Percentiles rank a stretch among this genome's conserved stretches.
Evolutionary conservation across 345 rosid species (phyloP).

Genomic region (Salix viminalis): DNA sequence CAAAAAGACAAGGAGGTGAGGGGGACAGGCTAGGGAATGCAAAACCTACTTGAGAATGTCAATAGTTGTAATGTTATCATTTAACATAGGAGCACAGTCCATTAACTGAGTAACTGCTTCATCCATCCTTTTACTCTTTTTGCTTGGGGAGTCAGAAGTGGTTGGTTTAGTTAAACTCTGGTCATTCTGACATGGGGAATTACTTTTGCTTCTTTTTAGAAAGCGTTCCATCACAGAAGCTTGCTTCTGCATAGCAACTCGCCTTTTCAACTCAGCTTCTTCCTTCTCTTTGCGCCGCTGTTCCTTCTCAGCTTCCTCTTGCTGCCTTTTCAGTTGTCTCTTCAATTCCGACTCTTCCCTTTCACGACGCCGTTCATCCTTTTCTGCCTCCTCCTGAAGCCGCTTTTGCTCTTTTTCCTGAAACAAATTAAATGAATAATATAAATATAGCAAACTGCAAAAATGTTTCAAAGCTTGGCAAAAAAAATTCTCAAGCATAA

Average conservation of each 20-base stretch:
- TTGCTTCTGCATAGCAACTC: slow-evolving; percentile 61
- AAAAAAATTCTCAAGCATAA: not conserved
- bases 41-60: slow-evolving; percentile 59
- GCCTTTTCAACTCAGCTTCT: slow-evolving; percentile 61
- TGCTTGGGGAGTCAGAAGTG: slow-evolving; percentile 10
- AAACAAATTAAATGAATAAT: not conserved
- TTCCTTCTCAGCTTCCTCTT: slow-evolving; percentile 73
- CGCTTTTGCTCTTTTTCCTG: slow-evolving; percentile 75
- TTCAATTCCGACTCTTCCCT: slow-evolving; percentile 62
- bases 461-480: not conserved
- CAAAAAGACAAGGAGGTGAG: not conserved
- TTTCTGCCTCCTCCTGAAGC: slow-evolving; percentile 52
- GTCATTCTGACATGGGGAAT: slow-evolving; percentile 28
- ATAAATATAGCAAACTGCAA: not conserved
- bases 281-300: slow-evolving; percentile 69
- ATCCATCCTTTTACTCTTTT: slow-evolving; percentile 31
- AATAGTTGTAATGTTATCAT: slow-evolving; percentile 36
- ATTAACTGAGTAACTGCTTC: slow-evolving; percentile 45
- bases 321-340: slow-evolving; percentile 61
- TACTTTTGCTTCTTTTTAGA: slow-evolving; percentile 56
- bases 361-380: slow-evolving; percentile 51
- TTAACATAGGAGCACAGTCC: slow-evolving; percentile 54
- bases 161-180: slow-evolving; percentile 29
- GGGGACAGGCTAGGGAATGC: not conserved
- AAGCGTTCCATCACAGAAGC: slow-evolving; percentile 90